Conservation (phyloP, 208 protist species). For the Vickermania ingenoplastis region DNA sequence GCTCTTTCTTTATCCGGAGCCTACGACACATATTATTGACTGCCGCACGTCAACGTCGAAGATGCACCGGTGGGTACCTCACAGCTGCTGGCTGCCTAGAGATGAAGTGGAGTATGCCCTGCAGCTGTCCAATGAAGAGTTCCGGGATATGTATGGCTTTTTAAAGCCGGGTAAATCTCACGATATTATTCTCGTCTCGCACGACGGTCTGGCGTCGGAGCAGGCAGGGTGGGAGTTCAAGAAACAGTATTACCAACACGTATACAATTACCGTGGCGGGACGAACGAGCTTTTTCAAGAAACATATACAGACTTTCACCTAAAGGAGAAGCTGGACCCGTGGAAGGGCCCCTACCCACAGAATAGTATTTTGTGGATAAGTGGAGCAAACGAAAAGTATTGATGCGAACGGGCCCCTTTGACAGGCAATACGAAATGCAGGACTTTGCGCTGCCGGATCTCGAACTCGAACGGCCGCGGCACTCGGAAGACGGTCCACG, state of each 20-base stretch:
- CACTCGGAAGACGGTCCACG: conserved; percentile 75
- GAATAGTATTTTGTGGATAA: conserved; percentile 84
- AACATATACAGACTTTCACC: conserved; percentile 58
- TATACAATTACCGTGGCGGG: conserved; percentile 87
- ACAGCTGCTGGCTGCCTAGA: conserved; percentile 80
- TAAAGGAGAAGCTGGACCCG: conserved; percentile 63
- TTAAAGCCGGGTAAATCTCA: conserved; percentile 52
- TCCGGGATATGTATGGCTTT: conserved; percentile 86
- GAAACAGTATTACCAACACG: conserved; percentile 82
- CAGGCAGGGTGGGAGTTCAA: conserved; percentile 85
- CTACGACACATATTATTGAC: conserved; percentile 69
- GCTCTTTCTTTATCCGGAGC: conserved; percentile 59
- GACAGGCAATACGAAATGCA: conserved; percentile 90
- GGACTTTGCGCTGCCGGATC: conserved; percentile 80
- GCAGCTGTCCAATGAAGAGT: conserved; percentile 76
- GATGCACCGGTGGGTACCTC: conserved; percentile 85
- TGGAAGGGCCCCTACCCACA: conserved; percentile 89
- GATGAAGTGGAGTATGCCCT: conserved; percentile 88
- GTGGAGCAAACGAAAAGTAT: conserved; percentile 87
- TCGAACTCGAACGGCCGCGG: conserved; percentile 75
- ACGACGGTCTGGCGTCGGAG: conserved; percentile 80
- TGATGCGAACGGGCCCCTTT: conserved; percentile 78
- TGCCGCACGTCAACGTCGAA: conserved; percentile 50
- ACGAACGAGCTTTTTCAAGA: conserved; percentile 87
- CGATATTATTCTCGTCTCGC: conserved; percentile 85